Conservation (phyloP, 1,284 basidiomycete species). For the Gomphus bonarii region DNA sequence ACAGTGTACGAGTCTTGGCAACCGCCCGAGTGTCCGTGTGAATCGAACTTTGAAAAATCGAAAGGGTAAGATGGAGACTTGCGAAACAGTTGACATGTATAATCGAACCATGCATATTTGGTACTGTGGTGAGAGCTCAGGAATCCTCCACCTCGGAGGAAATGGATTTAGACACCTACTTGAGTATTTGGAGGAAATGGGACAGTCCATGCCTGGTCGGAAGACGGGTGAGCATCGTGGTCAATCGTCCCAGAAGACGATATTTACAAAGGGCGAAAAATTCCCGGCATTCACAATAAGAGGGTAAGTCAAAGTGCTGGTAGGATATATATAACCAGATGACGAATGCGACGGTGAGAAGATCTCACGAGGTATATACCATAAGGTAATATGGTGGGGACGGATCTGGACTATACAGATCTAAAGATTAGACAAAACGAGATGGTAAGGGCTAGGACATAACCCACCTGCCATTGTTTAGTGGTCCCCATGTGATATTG, state of each 20-base stretch:
- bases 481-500: slow-evolving; percentile 1
- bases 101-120: slow-evolving; percentile 57
- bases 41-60: slow-evolving; percentile 33
- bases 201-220: slow-evolving; percentile 40
- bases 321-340: neutral
- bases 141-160: slow-evolving; percentile 3
- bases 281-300: slow-evolving; percentile 40
- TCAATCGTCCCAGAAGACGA: neutral
- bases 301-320: slow-evolving; percentile 39
- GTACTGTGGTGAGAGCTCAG: slow-evolving; percentile 27
- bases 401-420: slow-evolving; percentile 35
- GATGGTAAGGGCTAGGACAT: neutral
- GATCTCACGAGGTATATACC: slow-evolving; percentile 47
- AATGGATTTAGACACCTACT: slow-evolving; percentile 20
- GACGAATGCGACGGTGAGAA: neutral
- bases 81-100: slow-evolving; percentile 10
- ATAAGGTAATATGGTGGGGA: slow-evolving; percentile 47
- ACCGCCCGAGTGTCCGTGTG: slow-evolving; percentile 45
- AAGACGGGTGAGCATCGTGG: neutral
- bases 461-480: slow-evolving; percentile 2
- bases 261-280: slow-evolving; percentile 36
- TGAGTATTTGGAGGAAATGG: slow-evolving; percentile 47
- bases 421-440: neutral
- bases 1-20: slow-evolving; percentile 47
- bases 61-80: neutral